A percentile compares a stretch with the other conserved stretches of the same genome.
Evolutionary conservation across 345 rosid genomes (phyloP).

Genomic region (Aethionema arabicum): DNA sequence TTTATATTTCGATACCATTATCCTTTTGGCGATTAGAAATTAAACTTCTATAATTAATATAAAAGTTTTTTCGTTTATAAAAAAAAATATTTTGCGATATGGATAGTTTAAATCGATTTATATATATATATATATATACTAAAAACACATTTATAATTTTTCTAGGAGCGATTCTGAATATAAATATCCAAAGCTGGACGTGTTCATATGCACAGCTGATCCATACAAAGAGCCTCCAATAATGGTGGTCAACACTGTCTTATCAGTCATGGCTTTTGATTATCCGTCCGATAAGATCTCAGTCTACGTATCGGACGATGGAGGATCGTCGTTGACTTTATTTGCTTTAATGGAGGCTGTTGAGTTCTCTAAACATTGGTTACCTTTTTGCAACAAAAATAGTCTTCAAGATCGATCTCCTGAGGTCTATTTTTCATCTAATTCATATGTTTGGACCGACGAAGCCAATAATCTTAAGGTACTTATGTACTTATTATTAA

Average conservation of each 20-base stretch:
- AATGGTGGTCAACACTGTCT: conserved; percentile 63
- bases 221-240: conserved; percentile 87
- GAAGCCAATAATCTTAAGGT: conserved; percentile 58
- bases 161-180: too few relatives aligned
- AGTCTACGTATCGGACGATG: conserved; percentile 79
- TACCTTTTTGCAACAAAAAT: conserved; percentile 61
- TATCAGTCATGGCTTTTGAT: conserved; percentile 76
- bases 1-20: too few relatives aligned
- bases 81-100: too few relatives aligned
- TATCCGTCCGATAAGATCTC: conserved; percentile 72
- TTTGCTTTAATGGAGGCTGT: conserved; percentile 79
- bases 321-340: conserved; percentile 68
- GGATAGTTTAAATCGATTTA: too few relatives aligned
- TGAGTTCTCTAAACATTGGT: conserved; percentile 64
- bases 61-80: too few relatives aligned
- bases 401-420: conserved; percentile 54
- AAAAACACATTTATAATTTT: too few relatives aligned
- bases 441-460: conserved; percentile 12
- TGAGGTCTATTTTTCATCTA: conserved; percentile 49
- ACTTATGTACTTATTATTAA: background rate
- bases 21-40: too few relatives aligned
- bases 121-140: too few relatives aligned
- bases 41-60: too few relatives aligned
- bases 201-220: conserved; percentile 88
- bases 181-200: conserved; percentile 58